Conservation (phyloP, 345 rosid genomes). For the Microcos paniculata region DNA sequence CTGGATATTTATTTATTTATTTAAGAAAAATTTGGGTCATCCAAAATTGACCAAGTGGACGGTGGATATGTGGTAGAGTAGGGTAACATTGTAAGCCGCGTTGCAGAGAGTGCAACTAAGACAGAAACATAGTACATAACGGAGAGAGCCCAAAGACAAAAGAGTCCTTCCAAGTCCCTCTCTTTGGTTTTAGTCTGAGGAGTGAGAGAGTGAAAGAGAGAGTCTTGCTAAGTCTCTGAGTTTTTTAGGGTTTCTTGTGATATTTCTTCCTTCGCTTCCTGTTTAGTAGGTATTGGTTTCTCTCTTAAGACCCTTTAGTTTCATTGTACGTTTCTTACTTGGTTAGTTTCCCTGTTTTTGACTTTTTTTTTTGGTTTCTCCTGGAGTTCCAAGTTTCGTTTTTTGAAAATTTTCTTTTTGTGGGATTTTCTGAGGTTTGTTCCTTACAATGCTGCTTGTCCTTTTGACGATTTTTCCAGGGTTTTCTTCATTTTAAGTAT, state of each 20-base stretch:
- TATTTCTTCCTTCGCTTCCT: background rate
- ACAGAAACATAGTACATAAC: background rate
- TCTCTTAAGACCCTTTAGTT: no score
- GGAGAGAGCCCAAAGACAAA: background rate
- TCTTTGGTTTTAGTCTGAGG: background rate
- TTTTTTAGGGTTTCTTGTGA: background rate
- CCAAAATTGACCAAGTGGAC: background rate
- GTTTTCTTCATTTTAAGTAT: background rate
- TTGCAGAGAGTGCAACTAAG: background rate
- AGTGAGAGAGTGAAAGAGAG: background rate
- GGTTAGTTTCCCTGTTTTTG: no score
- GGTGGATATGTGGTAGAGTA: background rate
- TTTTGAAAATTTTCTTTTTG: background rate
- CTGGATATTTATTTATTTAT: no score
- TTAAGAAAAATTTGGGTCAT: no score
- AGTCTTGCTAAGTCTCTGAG: no score
- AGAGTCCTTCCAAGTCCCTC: background rate
- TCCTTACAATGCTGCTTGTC: background rate
- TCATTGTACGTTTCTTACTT: background rate
- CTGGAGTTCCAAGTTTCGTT: no score
- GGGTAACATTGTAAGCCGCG: background rate
- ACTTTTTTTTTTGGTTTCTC: background rate
- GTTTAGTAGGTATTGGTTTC: background rate
- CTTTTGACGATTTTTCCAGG: background rate
- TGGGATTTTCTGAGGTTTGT: background rate